phyloP scores from a whole-genome alignment of 495 filamentous ascomycete species.

The Penicillium paradoxum region DNA sequence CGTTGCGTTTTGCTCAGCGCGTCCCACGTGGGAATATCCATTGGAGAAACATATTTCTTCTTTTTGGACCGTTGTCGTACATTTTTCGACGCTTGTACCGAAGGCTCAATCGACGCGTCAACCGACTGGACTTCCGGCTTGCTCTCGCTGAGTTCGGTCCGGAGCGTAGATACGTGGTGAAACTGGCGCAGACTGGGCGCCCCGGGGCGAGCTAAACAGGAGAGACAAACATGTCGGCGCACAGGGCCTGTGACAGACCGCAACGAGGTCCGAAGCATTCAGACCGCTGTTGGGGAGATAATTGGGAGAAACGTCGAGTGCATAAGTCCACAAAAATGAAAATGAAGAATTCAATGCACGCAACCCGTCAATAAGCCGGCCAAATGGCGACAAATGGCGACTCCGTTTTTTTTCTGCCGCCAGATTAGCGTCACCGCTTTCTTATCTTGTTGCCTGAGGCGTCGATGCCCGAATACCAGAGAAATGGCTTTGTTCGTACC shows the following conservation, averaged over 20 bases:
- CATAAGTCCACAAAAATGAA: not conserved
- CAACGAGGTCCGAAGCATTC: conserved; percentile 40
- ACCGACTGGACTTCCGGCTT: not conserved
- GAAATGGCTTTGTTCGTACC: not conserved
- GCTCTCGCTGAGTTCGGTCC: not conserved
- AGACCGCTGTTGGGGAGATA: conserved; percentile 8
- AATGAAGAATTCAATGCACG: not conserved
- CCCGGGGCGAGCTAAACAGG: conserved; percentile 29
- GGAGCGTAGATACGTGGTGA: conserved; percentile 15
- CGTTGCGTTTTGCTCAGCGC: not conserved
- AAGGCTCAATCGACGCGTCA: not conserved
- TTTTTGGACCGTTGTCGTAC: not conserved
- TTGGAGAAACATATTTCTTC: not conserved
- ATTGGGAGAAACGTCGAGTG: not conserved
- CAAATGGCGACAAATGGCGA: conserved; percentile 1
- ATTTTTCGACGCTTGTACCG: not conserved
- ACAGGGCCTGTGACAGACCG: conserved; percentile 40
- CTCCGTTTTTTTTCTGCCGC: conserved; percentile 23
- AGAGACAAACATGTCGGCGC: conserved; percentile 34
- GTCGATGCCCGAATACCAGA: not conserved
- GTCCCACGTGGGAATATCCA: not conserved
- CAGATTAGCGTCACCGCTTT: conserved; percentile 12
- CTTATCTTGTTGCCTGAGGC: not conserved
- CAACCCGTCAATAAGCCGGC: not conserved
- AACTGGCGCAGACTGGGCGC: conserved; percentile 27